Evolutionary conservation across 176 grass and related monocot genomes (phyloP).

Genomic region (Aegilops speltoides): DNA sequence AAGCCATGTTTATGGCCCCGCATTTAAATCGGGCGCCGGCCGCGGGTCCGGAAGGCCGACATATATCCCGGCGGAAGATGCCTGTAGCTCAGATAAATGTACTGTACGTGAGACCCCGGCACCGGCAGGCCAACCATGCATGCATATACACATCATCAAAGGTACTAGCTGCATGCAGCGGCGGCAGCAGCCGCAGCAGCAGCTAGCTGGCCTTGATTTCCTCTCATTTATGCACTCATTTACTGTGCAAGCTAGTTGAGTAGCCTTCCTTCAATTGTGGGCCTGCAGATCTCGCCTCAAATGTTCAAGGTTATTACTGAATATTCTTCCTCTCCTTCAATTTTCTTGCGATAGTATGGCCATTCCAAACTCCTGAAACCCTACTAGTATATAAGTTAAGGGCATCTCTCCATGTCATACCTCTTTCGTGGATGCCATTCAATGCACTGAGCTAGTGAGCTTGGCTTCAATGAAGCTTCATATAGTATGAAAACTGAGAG

Average conservation of each 20-base stretch:
- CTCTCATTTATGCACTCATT: constrained; percentile 35
- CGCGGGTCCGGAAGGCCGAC: constrained; percentile 20
- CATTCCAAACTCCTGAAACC: constrained; percentile 34
- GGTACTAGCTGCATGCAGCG: not conserved
- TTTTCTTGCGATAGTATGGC: not conserved
- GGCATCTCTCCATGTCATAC: constrained; percentile 43
- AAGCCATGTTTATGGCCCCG: not conserved
- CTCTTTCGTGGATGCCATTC: constrained; percentile 54
- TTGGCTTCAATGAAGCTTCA: constrained; percentile 42
- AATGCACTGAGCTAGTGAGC: constrained; percentile 44
- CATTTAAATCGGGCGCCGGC: constrained; percentile 4
- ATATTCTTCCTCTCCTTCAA: constrained; percentile 12
- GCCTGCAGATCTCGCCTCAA: constrained; percentile 29
- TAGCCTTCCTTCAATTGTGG: not conserved
- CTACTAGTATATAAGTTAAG: constrained; percentile 20
- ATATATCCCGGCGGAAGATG: constrained; percentile 34
- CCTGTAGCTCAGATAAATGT: constrained; percentile 12
- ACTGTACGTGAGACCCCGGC: not conserved
- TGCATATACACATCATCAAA: not conserved
- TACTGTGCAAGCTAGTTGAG: not conserved
- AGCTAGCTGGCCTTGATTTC: constrained; percentile 20
- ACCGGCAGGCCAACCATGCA: constrained; percentile 1
- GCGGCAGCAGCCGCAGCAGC: not conserved
- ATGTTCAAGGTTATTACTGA: not conserved
- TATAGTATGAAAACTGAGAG: not conserved